These are phyloP conservation scores for Aspergillus egyptiacus DNA, from an alignment of 495 filamentous ascomycete genomes.

Conservation along the genomic window DNA sequence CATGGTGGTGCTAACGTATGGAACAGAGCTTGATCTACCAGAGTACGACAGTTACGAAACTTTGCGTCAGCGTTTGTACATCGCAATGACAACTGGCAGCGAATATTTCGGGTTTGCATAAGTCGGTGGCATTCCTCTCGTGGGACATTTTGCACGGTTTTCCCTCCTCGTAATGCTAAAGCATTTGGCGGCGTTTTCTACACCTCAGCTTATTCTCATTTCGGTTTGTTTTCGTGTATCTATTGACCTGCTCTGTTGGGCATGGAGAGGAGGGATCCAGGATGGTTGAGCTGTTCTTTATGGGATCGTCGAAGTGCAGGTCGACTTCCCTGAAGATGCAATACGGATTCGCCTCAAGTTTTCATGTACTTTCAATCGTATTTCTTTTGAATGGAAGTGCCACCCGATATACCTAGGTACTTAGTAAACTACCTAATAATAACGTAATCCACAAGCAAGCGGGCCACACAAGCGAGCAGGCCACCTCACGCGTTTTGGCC, in stretches of 20 bases:
- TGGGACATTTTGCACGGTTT: neutral
- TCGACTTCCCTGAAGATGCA: slow-evolving; percentile 19
- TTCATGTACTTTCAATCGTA: slow-evolving; percentile 14
- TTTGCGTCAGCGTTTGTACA: slow-evolving; percentile 80
- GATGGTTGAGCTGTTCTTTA: slow-evolving; percentile 8
- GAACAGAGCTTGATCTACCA: slow-evolving; percentile 90
- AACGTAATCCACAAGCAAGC: slow-evolving; percentile 2
- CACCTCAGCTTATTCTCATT: slow-evolving; percentile 6
- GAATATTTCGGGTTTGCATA: slow-evolving; percentile 98
- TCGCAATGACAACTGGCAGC: slow-evolving; percentile 89
- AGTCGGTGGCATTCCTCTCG: slow-evolving; percentile 14
- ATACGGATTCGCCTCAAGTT: slow-evolving; percentile 5
- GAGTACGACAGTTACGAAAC: slow-evolving; percentile 97
- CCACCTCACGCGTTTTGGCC: no score
- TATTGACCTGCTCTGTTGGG: slow-evolving; percentile 16
- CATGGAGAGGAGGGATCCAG: slow-evolving; percentile 11
- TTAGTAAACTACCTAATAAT: no score
- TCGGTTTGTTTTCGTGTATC: slow-evolving; percentile 16
- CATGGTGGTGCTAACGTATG: slow-evolving; percentile 27
- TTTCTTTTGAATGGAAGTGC: slow-evolving; percentile 8
- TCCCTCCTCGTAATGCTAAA: slow-evolving; percentile 24
- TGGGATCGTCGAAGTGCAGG: slow-evolving; percentile 42
- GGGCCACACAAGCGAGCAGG: no score
- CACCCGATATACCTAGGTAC: no score
- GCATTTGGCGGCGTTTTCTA: slow-evolving; percentile 48